Conservation (phyloP, 1,284 basidiomycete species). For the Hypsizygus ulmarius region DNA sequence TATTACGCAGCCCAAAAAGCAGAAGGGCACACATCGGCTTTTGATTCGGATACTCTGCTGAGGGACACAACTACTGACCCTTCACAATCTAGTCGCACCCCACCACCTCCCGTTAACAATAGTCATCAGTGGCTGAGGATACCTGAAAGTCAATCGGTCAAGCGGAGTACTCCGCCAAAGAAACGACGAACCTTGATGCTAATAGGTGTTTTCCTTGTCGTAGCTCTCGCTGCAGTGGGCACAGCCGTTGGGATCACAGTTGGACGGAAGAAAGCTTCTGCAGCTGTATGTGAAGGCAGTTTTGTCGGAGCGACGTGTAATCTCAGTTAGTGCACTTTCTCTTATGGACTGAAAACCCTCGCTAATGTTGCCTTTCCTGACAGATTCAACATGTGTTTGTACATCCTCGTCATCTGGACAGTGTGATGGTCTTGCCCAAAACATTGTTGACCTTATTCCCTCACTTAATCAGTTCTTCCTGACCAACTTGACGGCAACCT, state of each 20-base stretch:
- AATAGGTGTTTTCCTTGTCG: conserved; percentile 31
- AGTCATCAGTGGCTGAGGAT: neutral
- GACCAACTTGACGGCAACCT: conserved; percentile 42
- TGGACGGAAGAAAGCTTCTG: conserved; percentile 10
- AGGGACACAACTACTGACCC: neutral
- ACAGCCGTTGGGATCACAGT: conserved; percentile 18
- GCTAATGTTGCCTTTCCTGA: conserved; percentile 6
- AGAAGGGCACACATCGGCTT: conserved; percentile 24
- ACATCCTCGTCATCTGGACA: conserved; percentile 40
- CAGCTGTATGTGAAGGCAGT: conserved; percentile 13
- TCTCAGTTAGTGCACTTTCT: conserved; percentile 42
- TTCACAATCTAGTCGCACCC: conserved; percentile 1
- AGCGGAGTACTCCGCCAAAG: conserved; percentile 13
- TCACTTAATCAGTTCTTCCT: conserved; percentile 48
- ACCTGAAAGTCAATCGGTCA: neutral
- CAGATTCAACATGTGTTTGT: conserved; percentile 64
- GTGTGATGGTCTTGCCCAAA: conserved; percentile 56
- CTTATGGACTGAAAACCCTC: neutral
- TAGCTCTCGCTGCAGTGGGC: conserved; percentile 33
- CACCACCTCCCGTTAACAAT: neutral
- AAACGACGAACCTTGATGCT: conserved; percentile 30
- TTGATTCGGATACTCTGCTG: conserved; percentile 22
- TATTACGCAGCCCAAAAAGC: conserved; percentile 21
- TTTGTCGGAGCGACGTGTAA: conserved; percentile 48
- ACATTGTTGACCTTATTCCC: conserved; percentile 47